These are phyloP conservation scores for Trichophyton verrucosum DNA, from an alignment of 2,329 filamentous ascomycete species.

Conservation along the genomic window DNA sequence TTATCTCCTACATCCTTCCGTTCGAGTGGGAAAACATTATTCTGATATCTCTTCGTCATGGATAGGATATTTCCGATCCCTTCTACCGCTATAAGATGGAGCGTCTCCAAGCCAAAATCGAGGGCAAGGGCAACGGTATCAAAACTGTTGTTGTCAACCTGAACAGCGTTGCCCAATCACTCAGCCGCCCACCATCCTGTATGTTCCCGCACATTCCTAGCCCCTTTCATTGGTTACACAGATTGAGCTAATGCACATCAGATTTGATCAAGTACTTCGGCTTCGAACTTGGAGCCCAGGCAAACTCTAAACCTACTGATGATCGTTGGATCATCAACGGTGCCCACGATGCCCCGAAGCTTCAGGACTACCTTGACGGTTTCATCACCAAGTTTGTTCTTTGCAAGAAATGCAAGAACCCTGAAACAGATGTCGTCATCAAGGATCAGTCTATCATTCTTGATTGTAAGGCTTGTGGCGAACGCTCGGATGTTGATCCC, in stretches of 20 bases:
- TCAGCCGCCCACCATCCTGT: conserved; percentile 78
- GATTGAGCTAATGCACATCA: conserved; percentile 13
- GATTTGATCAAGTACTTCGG: conserved; percentile 99
- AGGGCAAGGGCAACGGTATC: conserved; percentile 99
- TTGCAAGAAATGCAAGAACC: conserved; percentile 99
- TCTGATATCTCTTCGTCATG: conserved; percentile 4
- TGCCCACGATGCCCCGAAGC: conserved; percentile 84
- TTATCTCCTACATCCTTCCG: background rate
- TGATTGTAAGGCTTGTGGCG: conserved; percentile 97
- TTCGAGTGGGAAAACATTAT: background rate
- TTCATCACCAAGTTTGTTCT: conserved; percentile 99
- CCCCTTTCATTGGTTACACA: conserved; percentile 1
- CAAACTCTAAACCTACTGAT: conserved; percentile 91
- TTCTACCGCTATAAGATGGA: conserved; percentile 99
- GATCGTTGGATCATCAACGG: conserved; percentile 99
- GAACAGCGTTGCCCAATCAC: conserved; percentile 79
- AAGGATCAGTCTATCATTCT: conserved; percentile 85
- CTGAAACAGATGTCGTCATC: conserved; percentile 90
- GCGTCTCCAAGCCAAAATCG: conserved; percentile 94
- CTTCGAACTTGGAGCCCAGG: conserved; percentile 96
- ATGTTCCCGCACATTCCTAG: conserved; percentile 15
- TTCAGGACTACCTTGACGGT: conserved; percentile 94
- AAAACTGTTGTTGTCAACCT: conserved; percentile 98
- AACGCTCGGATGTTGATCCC: conserved; percentile 80
- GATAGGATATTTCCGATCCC: conserved; percentile 76